Conservation (phyloP, 2,329 filamentous ascomycete genomes). For the Botrytis deweyae region DNA sequence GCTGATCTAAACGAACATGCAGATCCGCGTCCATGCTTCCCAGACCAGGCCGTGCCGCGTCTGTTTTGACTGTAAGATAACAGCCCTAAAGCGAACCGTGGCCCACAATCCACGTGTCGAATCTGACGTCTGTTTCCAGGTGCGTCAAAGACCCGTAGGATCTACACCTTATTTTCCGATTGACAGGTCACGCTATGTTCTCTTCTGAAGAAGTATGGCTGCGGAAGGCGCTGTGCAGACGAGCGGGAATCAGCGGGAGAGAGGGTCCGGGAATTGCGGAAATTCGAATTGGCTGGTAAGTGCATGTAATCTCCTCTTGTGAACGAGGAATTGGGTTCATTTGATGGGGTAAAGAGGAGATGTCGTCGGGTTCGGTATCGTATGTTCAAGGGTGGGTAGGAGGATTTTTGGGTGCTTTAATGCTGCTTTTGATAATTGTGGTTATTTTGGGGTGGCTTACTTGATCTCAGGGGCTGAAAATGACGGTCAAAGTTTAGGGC, state of each 20-base stretch:
- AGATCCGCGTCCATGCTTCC: constrained; percentile 13
- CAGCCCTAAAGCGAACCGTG: constrained; percentile 7
- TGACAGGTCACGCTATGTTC: constrained; percentile 10
- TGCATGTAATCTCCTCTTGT: neutral
- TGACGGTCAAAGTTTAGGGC: neutral
- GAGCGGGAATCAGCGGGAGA: neutral
- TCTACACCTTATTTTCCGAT: neutral
- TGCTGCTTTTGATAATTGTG: constrained; percentile 12
- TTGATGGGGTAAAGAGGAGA: constrained; percentile 12
- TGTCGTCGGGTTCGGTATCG: constrained; percentile 19
- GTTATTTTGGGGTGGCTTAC: neutral
- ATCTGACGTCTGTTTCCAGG: neutral
- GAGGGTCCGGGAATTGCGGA: neutral
- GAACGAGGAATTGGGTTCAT: neutral
- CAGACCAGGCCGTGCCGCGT: constrained; percentile 11
- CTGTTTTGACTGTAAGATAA: neutral
- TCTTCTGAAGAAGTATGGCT: neutral
- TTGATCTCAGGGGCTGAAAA: neutral
- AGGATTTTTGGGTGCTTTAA: constrained; percentile 5
- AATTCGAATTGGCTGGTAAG: neutral
- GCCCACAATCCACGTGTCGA: constrained; percentile 6
- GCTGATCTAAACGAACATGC: constrained; percentile 1
- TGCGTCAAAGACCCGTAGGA: neutral
- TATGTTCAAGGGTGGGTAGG: constrained; percentile 16
- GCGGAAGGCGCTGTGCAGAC: neutral